Conservation (phyloP, 2,329 filamentous ascomycete genomes). For the Ophiocordyceps camponoti-saundersi region DNA sequence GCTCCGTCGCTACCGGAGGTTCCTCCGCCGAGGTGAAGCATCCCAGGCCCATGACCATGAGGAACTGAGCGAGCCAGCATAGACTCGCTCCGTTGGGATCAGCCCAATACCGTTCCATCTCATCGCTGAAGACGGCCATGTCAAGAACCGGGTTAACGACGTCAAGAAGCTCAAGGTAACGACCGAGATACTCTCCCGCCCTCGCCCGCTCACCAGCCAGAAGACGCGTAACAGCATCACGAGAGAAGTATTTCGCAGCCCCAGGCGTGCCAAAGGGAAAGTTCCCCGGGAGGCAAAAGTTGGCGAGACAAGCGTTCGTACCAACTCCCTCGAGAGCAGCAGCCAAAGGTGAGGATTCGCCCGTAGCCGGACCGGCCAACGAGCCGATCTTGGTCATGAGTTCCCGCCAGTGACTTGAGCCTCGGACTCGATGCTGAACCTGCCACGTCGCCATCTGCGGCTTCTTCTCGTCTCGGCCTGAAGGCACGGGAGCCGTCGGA, state of each 20-base stretch:
- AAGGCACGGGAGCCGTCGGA: constrained; percentile 8
- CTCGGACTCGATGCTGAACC: constrained; percentile 15
- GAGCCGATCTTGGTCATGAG: constrained; percentile 18
- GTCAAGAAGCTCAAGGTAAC: constrained; percentile 15
- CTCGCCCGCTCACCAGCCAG: constrained; percentile 11
- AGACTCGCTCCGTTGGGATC: constrained; percentile 12
- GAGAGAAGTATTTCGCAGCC: constrained; percentile 14
- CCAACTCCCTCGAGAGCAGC: constrained; percentile 14
- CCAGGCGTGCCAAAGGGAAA: constrained; percentile 20
- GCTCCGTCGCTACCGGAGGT: constrained; percentile 14
- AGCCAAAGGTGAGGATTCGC: constrained; percentile 10
- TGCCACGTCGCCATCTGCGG: constrained; percentile 14
- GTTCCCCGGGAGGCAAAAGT: constrained; percentile 17
- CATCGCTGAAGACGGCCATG: constrained; percentile 10
- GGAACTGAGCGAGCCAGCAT: constrained; percentile 16
- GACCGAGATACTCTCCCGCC: constrained; percentile 10
- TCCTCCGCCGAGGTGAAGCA: constrained; percentile 14
- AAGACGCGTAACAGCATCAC: constrained; percentile 14
- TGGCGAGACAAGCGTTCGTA: constrained; percentile 17
- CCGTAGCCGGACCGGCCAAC: constrained; percentile 6
- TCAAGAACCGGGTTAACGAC: constrained; percentile 18
- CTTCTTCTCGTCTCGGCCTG: constrained; percentile 12
- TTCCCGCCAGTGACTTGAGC: constrained; percentile 18
- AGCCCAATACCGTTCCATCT: constrained; percentile 15
- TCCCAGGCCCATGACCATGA: constrained; percentile 18